Conservation (phyloP, 805 yeast species). For the Teunomyces atbi region DNA sequence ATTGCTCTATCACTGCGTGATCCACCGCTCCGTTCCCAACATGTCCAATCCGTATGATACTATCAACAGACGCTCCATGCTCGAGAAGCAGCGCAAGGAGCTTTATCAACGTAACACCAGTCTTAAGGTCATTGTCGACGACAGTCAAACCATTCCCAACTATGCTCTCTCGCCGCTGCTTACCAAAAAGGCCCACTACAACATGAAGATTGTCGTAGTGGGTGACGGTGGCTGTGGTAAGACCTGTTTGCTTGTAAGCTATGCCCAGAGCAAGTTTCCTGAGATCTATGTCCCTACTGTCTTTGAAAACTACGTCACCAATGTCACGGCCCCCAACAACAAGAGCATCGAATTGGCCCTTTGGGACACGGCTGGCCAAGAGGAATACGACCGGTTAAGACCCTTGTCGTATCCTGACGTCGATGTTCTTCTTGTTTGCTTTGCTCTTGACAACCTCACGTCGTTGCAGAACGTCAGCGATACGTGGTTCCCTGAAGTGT, state of each 20-base stretch:
- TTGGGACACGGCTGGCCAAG: constrained; percentile 93
- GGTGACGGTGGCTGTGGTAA: constrained; percentile 95
- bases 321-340: constrained; percentile 69
- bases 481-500: constrained; percentile 85
- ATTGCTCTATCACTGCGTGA: too few relatives aligned
- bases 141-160: constrained; percentile 36
- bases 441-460: constrained; percentile 59
- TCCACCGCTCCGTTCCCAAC: background rate
- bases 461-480: constrained; percentile 74
- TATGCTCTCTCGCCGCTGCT: constrained; percentile 28
- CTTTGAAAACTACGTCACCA: constrained; percentile 73
- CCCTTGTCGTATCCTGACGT: constrained; percentile 80
- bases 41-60: constrained; percentile 27
- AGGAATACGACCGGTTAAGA: constrained; percentile 76
- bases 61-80: constrained; percentile 19
- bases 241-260: constrained; percentile 69
- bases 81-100: constrained; percentile 23
- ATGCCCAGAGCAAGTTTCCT: constrained; percentile 70
- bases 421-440: constrained; percentile 72
- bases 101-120: constrained; percentile 19
- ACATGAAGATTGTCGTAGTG: constrained; percentile 69
- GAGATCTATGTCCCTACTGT: constrained; percentile 76
- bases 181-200: constrained; percentile 17
- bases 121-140: constrained; percentile 31
- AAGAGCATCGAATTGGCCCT: constrained; percentile 67